A percentile compares a stretch with the other conserved stretches of the same genome.
These are phyloP conservation scores for Lepidium campestre DNA, from an alignment of 441 rosid species.

Conservation along the genomic window DNA sequence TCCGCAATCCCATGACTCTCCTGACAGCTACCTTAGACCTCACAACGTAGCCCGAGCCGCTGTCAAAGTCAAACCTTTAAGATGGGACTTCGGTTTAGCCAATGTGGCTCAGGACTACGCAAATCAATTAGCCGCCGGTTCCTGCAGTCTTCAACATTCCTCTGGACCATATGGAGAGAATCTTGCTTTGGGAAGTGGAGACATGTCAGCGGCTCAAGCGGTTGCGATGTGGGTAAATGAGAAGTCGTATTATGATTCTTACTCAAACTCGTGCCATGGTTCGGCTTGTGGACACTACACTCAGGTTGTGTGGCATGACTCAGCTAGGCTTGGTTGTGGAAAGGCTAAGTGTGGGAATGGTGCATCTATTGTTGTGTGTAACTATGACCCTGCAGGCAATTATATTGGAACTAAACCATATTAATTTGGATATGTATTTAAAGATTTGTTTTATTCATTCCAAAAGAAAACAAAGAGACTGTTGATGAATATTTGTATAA, in stretches of 20 bases:
- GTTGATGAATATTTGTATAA: background rate
- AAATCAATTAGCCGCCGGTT: slow-evolving; percentile 15
- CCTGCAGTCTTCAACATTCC: slow-evolving; percentile 46
- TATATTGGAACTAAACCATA: slow-evolving; percentile 34
- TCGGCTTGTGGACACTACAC: slow-evolving; percentile 51
- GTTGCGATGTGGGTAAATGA: slow-evolving; percentile 48
- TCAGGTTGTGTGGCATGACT: slow-evolving; percentile 45
- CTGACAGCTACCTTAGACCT: slow-evolving; percentile 38
- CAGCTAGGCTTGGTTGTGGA: slow-evolving; percentile 47
- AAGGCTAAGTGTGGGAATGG: slow-evolving; percentile 42
- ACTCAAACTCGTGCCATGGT: slow-evolving; percentile 38
- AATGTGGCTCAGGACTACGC: slow-evolving; percentile 43
- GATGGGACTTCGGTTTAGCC: slow-evolving; percentile 46
- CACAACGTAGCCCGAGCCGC: slow-evolving; percentile 47
- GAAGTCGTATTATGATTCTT: slow-evolving; percentile 35
- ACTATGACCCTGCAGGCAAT: slow-evolving; percentile 46
- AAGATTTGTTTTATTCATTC: no score
- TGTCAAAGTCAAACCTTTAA: slow-evolving; percentile 38
- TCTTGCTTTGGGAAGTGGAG: slow-evolving; percentile 38
- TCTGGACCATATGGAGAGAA: slow-evolving; percentile 56
- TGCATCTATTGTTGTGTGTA: slow-evolving; percentile 37
- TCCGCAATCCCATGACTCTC: slow-evolving; percentile 34
- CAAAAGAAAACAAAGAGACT: background rate
- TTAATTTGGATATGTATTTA: background rate
- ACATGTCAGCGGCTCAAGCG: slow-evolving; percentile 32